Evolutionary conservation across 257 asterid genomes (phyloP), one percentile per base, ranked within the genome.

Genomic region (Marsdenia floribunda): DNA sequence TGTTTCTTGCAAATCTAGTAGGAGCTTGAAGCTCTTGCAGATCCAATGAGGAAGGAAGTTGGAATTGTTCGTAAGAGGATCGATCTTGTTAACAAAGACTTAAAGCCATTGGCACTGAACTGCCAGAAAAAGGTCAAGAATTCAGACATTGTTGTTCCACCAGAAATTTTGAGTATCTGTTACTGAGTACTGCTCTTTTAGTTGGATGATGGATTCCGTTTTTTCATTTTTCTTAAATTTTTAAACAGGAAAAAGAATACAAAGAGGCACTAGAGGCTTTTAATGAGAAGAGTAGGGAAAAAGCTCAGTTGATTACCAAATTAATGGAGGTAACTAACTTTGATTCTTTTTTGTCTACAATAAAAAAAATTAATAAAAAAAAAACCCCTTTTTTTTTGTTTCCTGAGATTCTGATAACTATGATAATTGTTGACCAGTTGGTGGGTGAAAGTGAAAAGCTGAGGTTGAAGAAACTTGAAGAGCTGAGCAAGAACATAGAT

Each of bases 381-480:
- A 1, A 18, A 40, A 50, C 26, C 49, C 13, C n/a, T n/a, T 33
- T 70, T n/a, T 12, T 50, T 26, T 35, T 26, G 10, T 16, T 3
- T 19, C 18, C 38, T 54, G 18, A 46, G 15, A 37, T 26, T 29
- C 59, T 21, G 49, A 6, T 40, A 13, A 65, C 22, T 33, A 15
- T 58, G 37, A 16, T 4, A 35, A 35, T 72, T 22, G 44, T 19
- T 78, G 54, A 73, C 8, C 93, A 93, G 98, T 81, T 91, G 88
- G 91, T 93, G 58, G 80, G 83, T 63, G 97, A 93, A 81, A 93
- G 98, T 75, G 98, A 93, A 85, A 93, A 84, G 76, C 22, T 85
- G 72, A 87, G 98, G 77, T 54, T 93, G 89, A 93, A 87, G 91
- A 93, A 91, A 77, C 81, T 93, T 82, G 97, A 93, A 71, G 96